phyloP scores from a whole-genome alignment of 305 asterid genomes.

The Fraxinus angustifolia region DNA sequence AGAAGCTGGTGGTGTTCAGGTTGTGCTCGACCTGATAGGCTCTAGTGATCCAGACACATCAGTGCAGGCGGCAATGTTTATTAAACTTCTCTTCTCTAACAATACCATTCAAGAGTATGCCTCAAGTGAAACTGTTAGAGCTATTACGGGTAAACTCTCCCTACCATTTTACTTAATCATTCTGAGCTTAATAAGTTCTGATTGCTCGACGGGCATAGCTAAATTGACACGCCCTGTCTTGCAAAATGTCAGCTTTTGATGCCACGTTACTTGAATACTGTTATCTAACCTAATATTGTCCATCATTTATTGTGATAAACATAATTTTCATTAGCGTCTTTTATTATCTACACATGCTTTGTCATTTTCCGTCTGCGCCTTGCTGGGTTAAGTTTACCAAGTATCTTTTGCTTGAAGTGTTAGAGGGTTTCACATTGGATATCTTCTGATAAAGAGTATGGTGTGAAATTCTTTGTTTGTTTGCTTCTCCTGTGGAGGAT shows the following conservation, averaged over 20 bases:
- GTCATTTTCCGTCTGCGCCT: not conserved
- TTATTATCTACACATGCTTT: not conserved
- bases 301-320: not conserved
- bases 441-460: not conserved
- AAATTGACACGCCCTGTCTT: not conserved
- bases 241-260: constrained; percentile 5
- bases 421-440: not conserved
- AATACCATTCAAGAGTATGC: constrained; percentile 98
- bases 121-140: constrained; percentile 98
- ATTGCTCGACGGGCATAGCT: not conserved
- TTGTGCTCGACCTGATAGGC: constrained; percentile 93
- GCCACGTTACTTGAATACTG: not conserved
- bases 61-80: constrained; percentile 94
- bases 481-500: not conserved
- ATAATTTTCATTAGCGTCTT: not conserved
- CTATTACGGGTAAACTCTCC: constrained; percentile 75
- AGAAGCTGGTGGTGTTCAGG: constrained; percentile 99
- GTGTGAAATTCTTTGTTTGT: not conserved
- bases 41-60: constrained; percentile 94
- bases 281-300: not conserved
- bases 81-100: constrained; percentile 89
- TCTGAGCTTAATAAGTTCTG: not conserved
- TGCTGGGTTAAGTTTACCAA: not conserved
- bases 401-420: not conserved
- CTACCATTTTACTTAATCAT: constrained; percentile 5